Conservation (phyloP, 179 eudicot species). For the Drosera spatulata region DNA sequence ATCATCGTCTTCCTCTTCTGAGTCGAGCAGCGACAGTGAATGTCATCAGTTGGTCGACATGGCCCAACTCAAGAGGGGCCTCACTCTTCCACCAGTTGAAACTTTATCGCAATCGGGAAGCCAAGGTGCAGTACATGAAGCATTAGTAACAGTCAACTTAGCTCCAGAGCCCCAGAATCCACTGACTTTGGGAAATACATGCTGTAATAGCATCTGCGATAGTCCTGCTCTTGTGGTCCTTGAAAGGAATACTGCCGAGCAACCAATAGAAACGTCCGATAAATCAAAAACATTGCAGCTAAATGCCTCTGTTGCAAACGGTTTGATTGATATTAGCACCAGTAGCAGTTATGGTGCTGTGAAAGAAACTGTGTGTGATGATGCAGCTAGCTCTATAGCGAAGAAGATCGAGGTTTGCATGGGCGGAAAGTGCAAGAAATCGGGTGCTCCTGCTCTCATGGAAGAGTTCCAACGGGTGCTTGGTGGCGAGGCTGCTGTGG, state of each 20-base stretch:
- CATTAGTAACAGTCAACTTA: no score
- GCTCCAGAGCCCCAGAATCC: no score
- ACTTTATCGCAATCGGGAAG: no score
- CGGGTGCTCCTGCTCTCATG: constrained; percentile 44
- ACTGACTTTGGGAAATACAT: no score
- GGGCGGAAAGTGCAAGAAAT: constrained; percentile 89
- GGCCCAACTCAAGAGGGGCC: constrained; percentile 18
- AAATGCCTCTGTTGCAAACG: neutral
- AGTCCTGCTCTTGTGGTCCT: no score
- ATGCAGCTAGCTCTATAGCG: neutral
- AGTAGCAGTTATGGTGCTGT: neutral
- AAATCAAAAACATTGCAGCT: no score
- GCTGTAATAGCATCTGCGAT: no score
- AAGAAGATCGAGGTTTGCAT: constrained; percentile 76
- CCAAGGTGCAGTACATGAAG: neutral
- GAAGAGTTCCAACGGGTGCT: constrained; percentile 47
- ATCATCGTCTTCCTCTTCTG: constrained; percentile 51
- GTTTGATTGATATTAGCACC: neutral
- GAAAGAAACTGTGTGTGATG: neutral
- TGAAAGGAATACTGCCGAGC: no score
- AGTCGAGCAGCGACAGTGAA: constrained; percentile 66
- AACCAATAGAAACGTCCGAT: no score
- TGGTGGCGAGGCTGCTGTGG: constrained; percentile 45
- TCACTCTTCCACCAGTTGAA: constrained; percentile 1
- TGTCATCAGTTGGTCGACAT: constrained; percentile 46